Evolutionary conservation across 352 stramenopile genomes (phyloP), one percentile per base, ranked within the genome.

Genomic region (Phytopythium sindhum): DNA sequence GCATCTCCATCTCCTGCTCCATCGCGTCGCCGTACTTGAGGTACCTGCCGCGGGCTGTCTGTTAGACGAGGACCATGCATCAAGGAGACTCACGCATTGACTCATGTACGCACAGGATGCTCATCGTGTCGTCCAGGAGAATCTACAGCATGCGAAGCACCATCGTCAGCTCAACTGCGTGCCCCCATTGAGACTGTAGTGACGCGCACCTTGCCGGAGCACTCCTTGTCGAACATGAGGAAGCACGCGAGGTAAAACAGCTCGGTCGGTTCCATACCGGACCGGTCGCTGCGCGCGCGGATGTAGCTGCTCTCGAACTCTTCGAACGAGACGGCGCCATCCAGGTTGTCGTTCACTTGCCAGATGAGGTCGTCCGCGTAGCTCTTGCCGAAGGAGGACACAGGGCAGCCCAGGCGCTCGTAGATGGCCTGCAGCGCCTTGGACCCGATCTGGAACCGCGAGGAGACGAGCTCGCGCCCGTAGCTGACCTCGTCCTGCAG

Each of bases 231-330:
- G 51, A 89, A 91, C 78, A 91, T 91, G 68, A 94, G 78, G 52
- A 91, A 94, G 29, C 76, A 89, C n/a, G 74, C 90, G n/a, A 94
- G 66, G 66, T 88, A 90, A 57, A 94, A 92, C 14, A 94, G 63
- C 63, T 91, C 81, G 24, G 74, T 81, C 8, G 85, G 85, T 54
- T 94, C 85, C 29, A 92, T 65, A 0, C 83, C 82, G 57, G 83
- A 81, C 15, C 72, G 75, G 69, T 93, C 83, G 63, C 71, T 80
- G 37, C 81, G 72, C 4, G 81, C 74, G 29, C 85, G 79, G 54
- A 87, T 60, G 69, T 91, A 93, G 68, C 83, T 91, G 19, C 70
- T 74, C 39, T 89, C 80, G 53, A 91, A 92, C 68, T 93, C 85
- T 7, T 91, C 80, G 55, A 80, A 93, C 33, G 81, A 84, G 60